Percentiles rank a stretch among this genome's conserved stretches.
Evolutionary conservation across 148 eudicot genomes (phyloP).

Genomic region (Heliamphora exappendiculata): DNA sequence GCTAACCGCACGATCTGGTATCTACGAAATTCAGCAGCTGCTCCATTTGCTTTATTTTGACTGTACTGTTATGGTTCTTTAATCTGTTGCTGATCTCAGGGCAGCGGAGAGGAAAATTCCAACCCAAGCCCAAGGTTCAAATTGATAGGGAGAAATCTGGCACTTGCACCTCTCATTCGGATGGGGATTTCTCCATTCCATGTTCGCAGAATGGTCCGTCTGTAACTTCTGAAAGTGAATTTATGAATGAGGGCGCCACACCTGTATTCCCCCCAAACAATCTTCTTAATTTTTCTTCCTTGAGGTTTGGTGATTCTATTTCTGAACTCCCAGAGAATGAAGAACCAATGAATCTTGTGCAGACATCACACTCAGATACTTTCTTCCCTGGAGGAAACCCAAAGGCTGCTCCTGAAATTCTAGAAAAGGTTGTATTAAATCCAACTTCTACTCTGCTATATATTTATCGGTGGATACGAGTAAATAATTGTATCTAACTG

Average conservation of each 20-base stretch:
- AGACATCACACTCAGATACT: slow-evolving; percentile 21
- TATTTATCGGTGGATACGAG: not conserved
- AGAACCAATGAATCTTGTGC: slow-evolving; percentile 13
- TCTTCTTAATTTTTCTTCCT: slow-evolving; percentile 23
- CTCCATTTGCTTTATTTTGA: not conserved
- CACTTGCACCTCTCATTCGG: slow-evolving; percentile 3
- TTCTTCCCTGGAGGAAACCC: not conserved
- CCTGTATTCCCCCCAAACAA: slow-evolving; percentile 24
- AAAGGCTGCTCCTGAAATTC: slow-evolving; percentile 17
- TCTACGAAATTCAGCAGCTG: slow-evolving; percentile 9
- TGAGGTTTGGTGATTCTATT: slow-evolving; percentile 24
- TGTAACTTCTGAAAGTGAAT: slow-evolving; percentile 29
- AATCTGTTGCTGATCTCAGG: slow-evolving; percentile 31
- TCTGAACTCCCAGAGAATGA: slow-evolving; percentile 25
- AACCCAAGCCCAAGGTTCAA: slow-evolving; percentile 54
- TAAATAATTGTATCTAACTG: not conserved
- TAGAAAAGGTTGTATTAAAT: slow-evolving; percentile 23
- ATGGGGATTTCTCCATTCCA: slow-evolving; percentile 20
- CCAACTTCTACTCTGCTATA: not conserved
- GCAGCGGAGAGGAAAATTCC: slow-evolving; percentile 35
- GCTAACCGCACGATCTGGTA: slow-evolving; percentile 46
- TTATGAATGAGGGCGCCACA: slow-evolving; percentile 17
- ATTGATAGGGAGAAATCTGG: slow-evolving; percentile 12
- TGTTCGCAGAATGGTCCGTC: slow-evolving; percentile 13
- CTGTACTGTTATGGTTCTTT: not conserved